Percentiles rank a stretch among this genome's conserved stretches.
phyloP scores from a whole-genome alignment of 1,284 basidiomycete genomes.

The Microbotryum silenes-acaulis region DNA sequence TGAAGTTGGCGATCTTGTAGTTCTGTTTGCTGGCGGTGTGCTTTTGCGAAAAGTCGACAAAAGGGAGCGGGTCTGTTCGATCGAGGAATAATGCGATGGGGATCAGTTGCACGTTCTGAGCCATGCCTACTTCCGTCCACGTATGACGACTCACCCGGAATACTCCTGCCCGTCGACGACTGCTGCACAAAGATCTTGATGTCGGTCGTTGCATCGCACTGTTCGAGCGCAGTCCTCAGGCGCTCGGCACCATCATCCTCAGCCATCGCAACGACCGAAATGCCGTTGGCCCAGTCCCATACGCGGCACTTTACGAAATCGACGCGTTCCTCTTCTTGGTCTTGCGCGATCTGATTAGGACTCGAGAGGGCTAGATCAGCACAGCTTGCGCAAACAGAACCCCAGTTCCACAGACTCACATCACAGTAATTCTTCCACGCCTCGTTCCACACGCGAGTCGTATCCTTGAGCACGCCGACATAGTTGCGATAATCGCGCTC shows the following conservation, averaged over 20 bases:
- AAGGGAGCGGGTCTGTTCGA: conserved; percentile 57
- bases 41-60: conserved; percentile 56
- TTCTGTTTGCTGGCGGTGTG: conserved; percentile 40
- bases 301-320: conserved; percentile 91
- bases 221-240: conserved; percentile 55
- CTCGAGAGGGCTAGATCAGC: no score
- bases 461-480: conserved; percentile 70
- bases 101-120: not conserved
- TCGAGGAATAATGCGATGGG: conserved; percentile 2
- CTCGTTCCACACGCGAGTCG: conserved; percentile 72
- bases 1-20: conserved; percentile 49
- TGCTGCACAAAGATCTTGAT: conserved; percentile 34
- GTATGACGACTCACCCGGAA: conserved; percentile 48
- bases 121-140: not conserved
- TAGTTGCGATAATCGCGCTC: conserved; percentile 88
- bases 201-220: conserved; percentile 34
- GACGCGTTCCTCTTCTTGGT: conserved; percentile 87
- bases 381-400: no score
- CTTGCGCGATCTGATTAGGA: conserved; percentile 62
- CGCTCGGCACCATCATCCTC: conserved; percentile 95
- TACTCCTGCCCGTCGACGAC: conserved; percentile 73
- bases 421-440: conserved; percentile 93
- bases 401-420: conserved; percentile 25
- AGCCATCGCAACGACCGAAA: conserved; percentile 88
- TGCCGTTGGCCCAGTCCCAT: conserved; percentile 92